Percentiles rank a stretch among this genome's conserved stretches.
These are phyloP conservation scores for Irpex lacteus DNA, from an alignment of 1,284 basidiomycete genomes.

Conservation along the genomic window DNA sequence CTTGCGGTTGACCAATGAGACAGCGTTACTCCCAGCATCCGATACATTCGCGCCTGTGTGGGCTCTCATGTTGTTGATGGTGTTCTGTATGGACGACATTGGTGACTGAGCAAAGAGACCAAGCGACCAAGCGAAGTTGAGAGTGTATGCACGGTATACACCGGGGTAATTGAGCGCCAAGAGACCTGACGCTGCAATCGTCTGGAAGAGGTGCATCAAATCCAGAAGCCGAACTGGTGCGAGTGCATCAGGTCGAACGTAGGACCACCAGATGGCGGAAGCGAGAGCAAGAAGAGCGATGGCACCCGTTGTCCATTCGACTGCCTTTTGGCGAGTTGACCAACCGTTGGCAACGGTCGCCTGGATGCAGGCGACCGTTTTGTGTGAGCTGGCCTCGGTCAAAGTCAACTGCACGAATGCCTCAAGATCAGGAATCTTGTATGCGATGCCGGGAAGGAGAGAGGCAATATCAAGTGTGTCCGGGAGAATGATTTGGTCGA, in stretches of 20 bases:
- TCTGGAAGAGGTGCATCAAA: conserved; percentile 79
- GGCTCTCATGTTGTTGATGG: conserved; percentile 81
- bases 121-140: conserved; percentile 89
- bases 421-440: conserved; percentile 88
- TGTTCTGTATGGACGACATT: conserved; percentile 62
- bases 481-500: conserved; percentile 75
- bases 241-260: conserved; percentile 41
- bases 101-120: conserved; percentile 70
- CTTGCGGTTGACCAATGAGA: conserved; percentile 76
- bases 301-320: conserved; percentile 76
- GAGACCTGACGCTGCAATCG: conserved; percentile 63
- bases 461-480: conserved; percentile 48
- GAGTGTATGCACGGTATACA: conserved; percentile 74
- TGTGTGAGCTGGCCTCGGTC: conserved; percentile 61
- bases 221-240: conserved; percentile 70
- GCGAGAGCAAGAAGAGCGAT: conserved; percentile 69
- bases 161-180: conserved; percentile 87
- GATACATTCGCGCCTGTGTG: conserved; percentile 77
- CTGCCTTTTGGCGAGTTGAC: conserved; percentile 73
- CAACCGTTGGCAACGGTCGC: conserved; percentile 90
- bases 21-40: conserved; percentile 53
- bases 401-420: conserved; percentile 85
- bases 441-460: conserved; percentile 79
- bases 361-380: conserved; percentile 86
- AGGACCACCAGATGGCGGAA: conserved; percentile 68